Evolutionary conservation across 768 basidiomycete genomes (phyloP), one percentile per base, ranked within the genome.

Genomic region (Tubosaeta sp.): DNA sequence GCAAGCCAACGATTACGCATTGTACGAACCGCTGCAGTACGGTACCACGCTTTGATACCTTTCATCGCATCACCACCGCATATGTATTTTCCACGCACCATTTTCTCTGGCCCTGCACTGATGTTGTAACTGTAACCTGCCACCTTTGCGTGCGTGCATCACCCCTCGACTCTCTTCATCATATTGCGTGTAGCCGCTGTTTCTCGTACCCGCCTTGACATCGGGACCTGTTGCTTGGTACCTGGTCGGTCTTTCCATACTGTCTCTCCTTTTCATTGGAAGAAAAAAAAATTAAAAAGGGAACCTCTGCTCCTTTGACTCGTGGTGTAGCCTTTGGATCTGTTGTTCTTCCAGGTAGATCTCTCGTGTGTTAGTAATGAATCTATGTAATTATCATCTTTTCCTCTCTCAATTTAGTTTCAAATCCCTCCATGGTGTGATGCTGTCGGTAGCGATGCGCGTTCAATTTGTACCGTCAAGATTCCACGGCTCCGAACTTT

Each of bases 1-100:
- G 31, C 38, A 64, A 14, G 44, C 49, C 1, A 63, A 67, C 44
- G 67, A 68, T 39, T 70, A 69, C 30, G 48, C 55, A 6, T 21
- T 68, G 49, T 69, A 64, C 45, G 60, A 59, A 6, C 34, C 54
- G 25, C 48, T 56, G 29, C 58, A 61, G n/a, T 64, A 51, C 24
- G 51, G 31, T 18, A n/a, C 44, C 22, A 46, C 52, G 3, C 56
- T 41, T 46, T 63, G 16, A 56, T 24, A 6, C 31, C 21, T 14
- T 2, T 32, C 32, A 8, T 24, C 19, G 2, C 14, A 7, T 13
- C 11, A 19, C 40, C 34, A 19, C 12, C n/a, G 41, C 41, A 42
- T 22, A 19, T 41, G 40, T 45, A 27, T n/a, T 4, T 18, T 11
- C 18, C 32, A 21, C 30, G 13, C 8, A 18, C 24, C 5, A 12